Evolutionary conservation across 345 rosid species (phyloP).

Genomic region (Euphorbia tirucalli): DNA sequence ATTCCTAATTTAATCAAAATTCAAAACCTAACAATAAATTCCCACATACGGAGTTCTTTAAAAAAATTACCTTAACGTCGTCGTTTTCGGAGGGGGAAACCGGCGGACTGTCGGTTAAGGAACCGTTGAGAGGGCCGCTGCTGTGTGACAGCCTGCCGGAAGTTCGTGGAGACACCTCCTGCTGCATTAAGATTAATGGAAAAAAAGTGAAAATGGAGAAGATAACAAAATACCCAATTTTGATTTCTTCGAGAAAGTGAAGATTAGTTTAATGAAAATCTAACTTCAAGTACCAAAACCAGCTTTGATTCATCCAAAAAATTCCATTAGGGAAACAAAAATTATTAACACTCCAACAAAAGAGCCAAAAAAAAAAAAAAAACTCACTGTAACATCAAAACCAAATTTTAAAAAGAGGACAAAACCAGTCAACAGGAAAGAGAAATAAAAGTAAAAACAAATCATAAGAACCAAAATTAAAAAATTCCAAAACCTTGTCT

Average conservation of each 20-base stretch:
- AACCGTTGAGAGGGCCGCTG: slow-evolving; percentile 80
- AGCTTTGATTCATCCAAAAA: slow-evolving; percentile 1
- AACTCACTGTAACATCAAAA: slow-evolving; percentile 6
- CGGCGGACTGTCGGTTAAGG: slow-evolving; percentile 93
- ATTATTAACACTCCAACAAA: neutral
- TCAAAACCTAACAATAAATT: neutral
- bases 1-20: neutral
- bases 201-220: no score
- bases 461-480: slow-evolving; percentile 1
- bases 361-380: neutral
- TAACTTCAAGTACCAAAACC: slow-evolving; percentile 6
- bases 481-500: no score
- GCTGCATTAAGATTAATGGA: no score
- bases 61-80: slow-evolving; percentile 55
- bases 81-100: slow-evolving; percentile 84
- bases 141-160: slow-evolving; percentile 87
- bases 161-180: slow-evolving; percentile 81
- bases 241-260: neutral
- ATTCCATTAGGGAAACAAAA: no score
- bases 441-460: slow-evolving; percentile 2
- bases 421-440: slow-evolving; percentile 6
- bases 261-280: no score
- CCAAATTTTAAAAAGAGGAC: neutral
- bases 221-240: neutral
- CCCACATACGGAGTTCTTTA: no score